Evolutionary conservation across 2,329 filamentous ascomycete genomes (phyloP).

Genomic region (Aureobasidium sp.): DNA sequence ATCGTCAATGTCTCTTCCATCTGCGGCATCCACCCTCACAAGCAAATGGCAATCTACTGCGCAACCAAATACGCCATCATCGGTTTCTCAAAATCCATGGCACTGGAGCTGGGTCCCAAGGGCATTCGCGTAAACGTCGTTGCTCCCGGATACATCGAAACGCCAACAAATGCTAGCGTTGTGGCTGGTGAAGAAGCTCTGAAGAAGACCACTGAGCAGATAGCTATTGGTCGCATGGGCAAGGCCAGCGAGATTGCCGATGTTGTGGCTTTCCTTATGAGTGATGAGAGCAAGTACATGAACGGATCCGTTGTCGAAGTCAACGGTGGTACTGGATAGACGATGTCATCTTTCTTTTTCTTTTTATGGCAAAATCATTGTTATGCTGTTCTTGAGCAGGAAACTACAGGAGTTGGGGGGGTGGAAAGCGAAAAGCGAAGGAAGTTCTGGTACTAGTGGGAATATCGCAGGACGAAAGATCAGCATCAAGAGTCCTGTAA

Average conservation of each 20-base stretch:
- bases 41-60: conserved; percentile 37
- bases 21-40: conserved; percentile 31
- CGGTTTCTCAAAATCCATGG: conserved; percentile 41
- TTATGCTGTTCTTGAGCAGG: neutral
- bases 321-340: conserved; percentile 33
- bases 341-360: neutral
- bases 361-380: neutral
- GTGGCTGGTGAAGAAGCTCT: conserved; percentile 42
- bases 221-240: conserved; percentile 38
- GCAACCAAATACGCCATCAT: conserved; percentile 39
- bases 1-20: conserved; percentile 40
- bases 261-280: conserved; percentile 45
- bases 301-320: conserved; percentile 44
- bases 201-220: conserved; percentile 32
- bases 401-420: neutral
- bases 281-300: conserved; percentile 40
- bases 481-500: neutral
- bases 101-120: conserved; percentile 32
- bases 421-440: neutral
- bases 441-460: too few relatives aligned
- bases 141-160: conserved; percentile 40
- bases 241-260: conserved; percentile 43
- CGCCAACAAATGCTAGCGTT: conserved; percentile 44
- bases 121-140: conserved; percentile 36
- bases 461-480: neutral